Evolutionary conservation across 192 early-diverging fungal genomes (phyloP).

Genomic region (Backusella tuberculispora): DNA sequence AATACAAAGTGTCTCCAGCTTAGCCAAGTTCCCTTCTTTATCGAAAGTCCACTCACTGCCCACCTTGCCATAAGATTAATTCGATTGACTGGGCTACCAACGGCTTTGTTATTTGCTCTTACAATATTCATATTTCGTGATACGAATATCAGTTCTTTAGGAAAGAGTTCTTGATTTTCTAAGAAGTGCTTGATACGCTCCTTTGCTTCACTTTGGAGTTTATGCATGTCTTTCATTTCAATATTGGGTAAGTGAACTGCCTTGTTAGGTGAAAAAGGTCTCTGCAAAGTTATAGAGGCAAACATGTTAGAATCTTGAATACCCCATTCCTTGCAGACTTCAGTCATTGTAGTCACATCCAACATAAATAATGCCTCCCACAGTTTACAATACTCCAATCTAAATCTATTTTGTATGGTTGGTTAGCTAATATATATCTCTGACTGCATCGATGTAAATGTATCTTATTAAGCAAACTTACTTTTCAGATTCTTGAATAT

Average conservation of each 20-base stretch:
- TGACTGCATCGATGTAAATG: no score
- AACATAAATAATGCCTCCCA: constrained; percentile 84
- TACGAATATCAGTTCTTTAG: constrained; percentile 90
- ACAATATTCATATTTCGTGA: constrained; percentile 88
- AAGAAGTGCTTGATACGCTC: constrained; percentile 73
- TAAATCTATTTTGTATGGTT: constrained; percentile 50
- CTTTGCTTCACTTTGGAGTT: constrained; percentile 78
- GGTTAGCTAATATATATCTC: neutral
- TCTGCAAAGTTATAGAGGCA: constrained; percentile 68
- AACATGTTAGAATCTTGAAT: constrained; percentile 66
- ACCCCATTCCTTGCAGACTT: constrained; percentile 78
- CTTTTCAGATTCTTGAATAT: constrained; percentile 69
- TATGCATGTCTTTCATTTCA: constrained; percentile 63
- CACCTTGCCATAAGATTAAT: constrained; percentile 84
- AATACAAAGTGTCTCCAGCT: constrained; percentile 47
- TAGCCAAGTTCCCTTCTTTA: neutral
- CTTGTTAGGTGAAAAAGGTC: constrained; percentile 63
- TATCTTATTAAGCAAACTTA: neutral
- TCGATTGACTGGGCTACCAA: constrained; percentile 88
- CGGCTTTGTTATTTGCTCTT: constrained; percentile 80
- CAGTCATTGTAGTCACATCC: constrained; percentile 61
- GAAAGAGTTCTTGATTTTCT: constrained; percentile 67
- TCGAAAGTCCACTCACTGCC: constrained; percentile 63
- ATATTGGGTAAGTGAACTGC: constrained; percentile 43
- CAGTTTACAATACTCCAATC: constrained; percentile 78